These are phyloP conservation scores for Myriangium duriaei DNA, from an alignment of 2,329 filamentous ascomycete species.

Conservation along the genomic window DNA sequence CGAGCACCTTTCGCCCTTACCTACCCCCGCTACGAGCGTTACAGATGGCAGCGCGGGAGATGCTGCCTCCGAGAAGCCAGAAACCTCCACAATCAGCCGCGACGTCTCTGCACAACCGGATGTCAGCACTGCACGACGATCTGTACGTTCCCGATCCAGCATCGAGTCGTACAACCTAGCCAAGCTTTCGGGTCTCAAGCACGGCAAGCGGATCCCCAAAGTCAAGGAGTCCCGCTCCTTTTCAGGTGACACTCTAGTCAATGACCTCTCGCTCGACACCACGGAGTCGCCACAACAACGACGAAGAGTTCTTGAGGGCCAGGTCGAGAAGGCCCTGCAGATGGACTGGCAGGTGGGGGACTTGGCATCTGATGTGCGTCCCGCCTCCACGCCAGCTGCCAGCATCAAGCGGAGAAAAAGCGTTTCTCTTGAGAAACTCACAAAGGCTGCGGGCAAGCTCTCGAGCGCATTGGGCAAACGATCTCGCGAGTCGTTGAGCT, in stretches of 20 bases:
- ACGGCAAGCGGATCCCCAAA: slow-evolving; percentile 11
- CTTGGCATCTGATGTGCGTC: slow-evolving; percentile 4
- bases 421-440: slow-evolving; percentile 11
- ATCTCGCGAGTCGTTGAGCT: slow-evolving; percentile 25
- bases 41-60: slow-evolving; percentile 48
- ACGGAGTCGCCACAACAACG: slow-evolving; percentile 7
- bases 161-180: slow-evolving; percentile 51
- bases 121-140: slow-evolving; percentile 25
- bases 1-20: slow-evolving; percentile 41
- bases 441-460: slow-evolving; percentile 10
- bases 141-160: slow-evolving; percentile 43
- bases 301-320: slow-evolving; percentile 21
- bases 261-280: slow-evolving; percentile 17
- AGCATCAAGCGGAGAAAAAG: slow-evolving; percentile 9
- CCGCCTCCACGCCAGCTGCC: slow-evolving; percentile 3
- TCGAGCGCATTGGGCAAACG: slow-evolving; percentile 23
- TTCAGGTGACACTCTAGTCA: slow-evolving; percentile 29
- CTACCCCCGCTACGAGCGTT: slow-evolving; percentile 55
- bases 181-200: slow-evolving; percentile 18
- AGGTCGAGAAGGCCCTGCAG: slow-evolving; percentile 37
- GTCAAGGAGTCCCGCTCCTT: slow-evolving; percentile 16
- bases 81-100: slow-evolving; percentile 10
- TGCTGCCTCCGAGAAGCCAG: slow-evolving; percentile 20
- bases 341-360: slow-evolving; percentile 22
- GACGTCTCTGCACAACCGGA: neutral